Evolutionary conservation across 1,139 yeast genomes (phyloP).

Genomic region (Blastobotrys raffinosifermentans): DNA sequence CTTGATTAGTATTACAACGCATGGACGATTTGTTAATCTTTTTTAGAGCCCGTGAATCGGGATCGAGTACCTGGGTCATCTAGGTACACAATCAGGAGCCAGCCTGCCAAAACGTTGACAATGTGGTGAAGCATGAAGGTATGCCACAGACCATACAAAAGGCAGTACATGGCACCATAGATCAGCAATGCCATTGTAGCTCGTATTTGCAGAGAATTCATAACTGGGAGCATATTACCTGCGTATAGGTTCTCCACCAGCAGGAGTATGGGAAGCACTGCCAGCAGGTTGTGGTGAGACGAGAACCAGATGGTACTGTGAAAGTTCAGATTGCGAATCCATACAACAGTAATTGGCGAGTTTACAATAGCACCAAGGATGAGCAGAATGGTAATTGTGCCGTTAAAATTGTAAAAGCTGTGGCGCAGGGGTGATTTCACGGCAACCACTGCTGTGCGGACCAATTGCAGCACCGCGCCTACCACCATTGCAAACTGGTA

Average conservation of each 20-base stretch:
- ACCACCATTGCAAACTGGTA: constrained; percentile 29
- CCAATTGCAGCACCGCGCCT: constrained; percentile 38
- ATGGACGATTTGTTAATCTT: constrained; percentile 2
- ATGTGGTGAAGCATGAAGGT: constrained; percentile 34
- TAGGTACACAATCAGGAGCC: constrained; percentile 23
- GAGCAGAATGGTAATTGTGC: constrained; percentile 23
- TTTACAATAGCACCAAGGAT: constrained; percentile 32
- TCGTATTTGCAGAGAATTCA: constrained; percentile 12
- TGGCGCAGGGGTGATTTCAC: constrained; percentile 3
- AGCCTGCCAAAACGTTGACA: constrained; percentile 25
- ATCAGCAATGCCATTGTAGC: constrained; percentile 19
- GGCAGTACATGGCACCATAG: constrained; percentile 25
- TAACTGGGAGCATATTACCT: constrained; percentile 19
- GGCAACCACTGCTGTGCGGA: constrained; percentile 11
- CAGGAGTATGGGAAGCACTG: constrained; percentile 28
- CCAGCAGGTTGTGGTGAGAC: constrained; percentile 27
- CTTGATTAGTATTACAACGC: too few relatives aligned
- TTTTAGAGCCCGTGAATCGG: constrained; percentile 6
- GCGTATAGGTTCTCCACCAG: constrained; percentile 19
- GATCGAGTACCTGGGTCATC: constrained; percentile 15
- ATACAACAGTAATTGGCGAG: constrained; percentile 32
- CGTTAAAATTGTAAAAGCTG: constrained; percentile 15
- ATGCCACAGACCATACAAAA: constrained; percentile 31
- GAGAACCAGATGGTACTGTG: constrained; percentile 30
- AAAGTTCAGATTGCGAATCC: constrained; percentile 31